Evolutionary conservation across 352 stramenopile species (phyloP).

Genomic region (Globisporangium alternatum): DNA sequence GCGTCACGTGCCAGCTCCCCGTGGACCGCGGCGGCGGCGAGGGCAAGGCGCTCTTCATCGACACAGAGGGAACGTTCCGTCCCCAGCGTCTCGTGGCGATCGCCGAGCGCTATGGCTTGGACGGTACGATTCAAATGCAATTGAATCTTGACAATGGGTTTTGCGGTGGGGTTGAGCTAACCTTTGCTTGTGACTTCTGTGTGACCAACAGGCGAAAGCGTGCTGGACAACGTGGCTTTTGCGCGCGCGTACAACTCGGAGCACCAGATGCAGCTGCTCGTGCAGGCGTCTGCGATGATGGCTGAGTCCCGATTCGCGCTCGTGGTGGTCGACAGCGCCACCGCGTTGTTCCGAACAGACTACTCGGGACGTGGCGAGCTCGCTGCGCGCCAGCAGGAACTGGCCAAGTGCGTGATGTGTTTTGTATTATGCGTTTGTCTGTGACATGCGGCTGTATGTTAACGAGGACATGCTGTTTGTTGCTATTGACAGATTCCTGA

Average conservation of each 20-base stretch:
- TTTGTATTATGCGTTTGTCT: not conserved
- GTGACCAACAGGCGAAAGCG: slow-evolving; percentile 63
- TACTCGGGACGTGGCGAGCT: slow-evolving; percentile 98
- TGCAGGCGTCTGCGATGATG: slow-evolving; percentile 99
- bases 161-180: not conserved
- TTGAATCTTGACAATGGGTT: not conserved
- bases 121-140: slow-evolving; percentile 43
- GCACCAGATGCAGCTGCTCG: slow-evolving; percentile 98
- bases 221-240: slow-evolving; percentile 99
- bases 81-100: slow-evolving; percentile 96
- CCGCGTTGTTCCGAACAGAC: slow-evolving; percentile 98
- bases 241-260: slow-evolving; percentile 99
- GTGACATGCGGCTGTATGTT: not conserved
- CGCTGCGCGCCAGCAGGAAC: slow-evolving; percentile 90
- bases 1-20: slow-evolving; percentile 98
- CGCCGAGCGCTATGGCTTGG: slow-evolving; percentile 97
- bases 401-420: slow-evolving; percentile 59
- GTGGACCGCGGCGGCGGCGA: slow-evolving; percentile 97
- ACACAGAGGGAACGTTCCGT: slow-evolving; percentile 99
- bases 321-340: slow-evolving; percentile 97
- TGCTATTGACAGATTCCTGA: slow-evolving; percentile 89
- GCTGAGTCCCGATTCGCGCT: slow-evolving; percentile 94
- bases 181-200: not conserved
- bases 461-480: slow-evolving; percentile 35
- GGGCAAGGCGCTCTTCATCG: slow-evolving; percentile 98